Evolutionary conservation across 1,139 yeast species (phyloP).

Genomic region (Blastobotrys buckinghamii): DNA sequence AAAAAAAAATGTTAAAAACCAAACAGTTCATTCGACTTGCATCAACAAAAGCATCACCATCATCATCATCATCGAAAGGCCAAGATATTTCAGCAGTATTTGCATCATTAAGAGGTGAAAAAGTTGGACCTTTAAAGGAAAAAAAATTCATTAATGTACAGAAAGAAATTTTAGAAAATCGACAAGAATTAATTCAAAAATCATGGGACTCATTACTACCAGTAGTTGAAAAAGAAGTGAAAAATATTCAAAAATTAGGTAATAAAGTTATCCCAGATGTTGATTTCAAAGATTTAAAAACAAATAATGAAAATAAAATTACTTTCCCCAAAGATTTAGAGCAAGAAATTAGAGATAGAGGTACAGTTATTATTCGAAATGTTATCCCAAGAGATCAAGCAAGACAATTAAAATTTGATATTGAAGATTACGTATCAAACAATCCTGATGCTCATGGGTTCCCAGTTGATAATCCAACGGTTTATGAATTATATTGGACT

Average conservation of each 20-base stretch:
- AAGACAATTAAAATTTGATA: conserved; percentile 22
- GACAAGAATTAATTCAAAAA: conserved; percentile 24
- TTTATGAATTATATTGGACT: conserved; percentile 41
- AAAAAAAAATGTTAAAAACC: background rate
- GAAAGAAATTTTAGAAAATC: conserved; percentile 25
- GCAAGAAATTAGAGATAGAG: conserved; percentile 22
- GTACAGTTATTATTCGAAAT: conserved; percentile 32
- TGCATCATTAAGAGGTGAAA: conserved; percentile 21
- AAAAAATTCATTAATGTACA: conserved; percentile 25
- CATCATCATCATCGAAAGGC: background rate
- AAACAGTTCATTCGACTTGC: background rate
- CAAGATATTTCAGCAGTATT: conserved; percentile 24
- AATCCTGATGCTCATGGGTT: conserved; percentile 14
- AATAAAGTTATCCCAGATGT: conserved; percentile 19
- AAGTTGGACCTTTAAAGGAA: conserved; percentile 17
- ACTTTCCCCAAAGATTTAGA: conserved; percentile 13
- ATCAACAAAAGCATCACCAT: background rate
- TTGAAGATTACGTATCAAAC: conserved; percentile 25
- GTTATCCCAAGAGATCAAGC: conserved; percentile 33
- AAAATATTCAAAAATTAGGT: conserved; percentile 23
- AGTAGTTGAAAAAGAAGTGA: conserved; percentile 25
- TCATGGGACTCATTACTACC: conserved; percentile 30
- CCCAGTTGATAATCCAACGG: conserved; percentile 33
- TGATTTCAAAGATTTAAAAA: conserved; percentile 17
- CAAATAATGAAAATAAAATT: conserved; percentile 8